Conservation (phyloP, 2,329 filamentous ascomycete species). For the Colletotrichum paranaense region DNA sequence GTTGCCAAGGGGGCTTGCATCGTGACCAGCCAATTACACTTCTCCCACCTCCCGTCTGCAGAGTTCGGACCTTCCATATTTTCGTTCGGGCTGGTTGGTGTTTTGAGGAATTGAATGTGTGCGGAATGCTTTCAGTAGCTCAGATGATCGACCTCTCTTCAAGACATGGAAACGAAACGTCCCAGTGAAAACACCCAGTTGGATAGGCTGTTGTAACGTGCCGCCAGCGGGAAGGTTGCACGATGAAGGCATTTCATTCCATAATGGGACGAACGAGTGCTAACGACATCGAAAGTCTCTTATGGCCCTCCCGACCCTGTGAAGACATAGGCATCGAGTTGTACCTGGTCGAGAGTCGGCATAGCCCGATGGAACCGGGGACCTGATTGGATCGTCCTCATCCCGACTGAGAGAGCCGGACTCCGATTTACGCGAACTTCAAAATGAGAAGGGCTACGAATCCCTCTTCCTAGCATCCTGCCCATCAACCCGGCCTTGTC, state of each 20-base stretch:
- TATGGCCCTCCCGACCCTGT: not conserved
- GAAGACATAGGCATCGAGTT: constrained; percentile 14
- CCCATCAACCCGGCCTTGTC: not conserved
- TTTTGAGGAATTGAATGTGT: not conserved
- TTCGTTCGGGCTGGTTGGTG: not conserved
- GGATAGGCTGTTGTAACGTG: not conserved
- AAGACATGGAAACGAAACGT: constrained; percentile 7
- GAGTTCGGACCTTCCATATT: not conserved
- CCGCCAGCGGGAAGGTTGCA: not conserved
- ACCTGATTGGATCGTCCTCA: not conserved
- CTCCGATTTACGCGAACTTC: constrained; percentile 12
- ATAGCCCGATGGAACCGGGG: constrained; percentile 8
- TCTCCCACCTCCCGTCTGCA: constrained; percentile 12
- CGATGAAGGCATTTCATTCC: not conserved
- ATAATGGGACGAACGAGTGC: constrained; percentile 29
- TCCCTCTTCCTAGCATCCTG: not conserved
- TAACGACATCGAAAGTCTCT: not conserved
- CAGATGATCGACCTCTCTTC: not conserved
- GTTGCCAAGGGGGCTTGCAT: constrained; percentile 29
- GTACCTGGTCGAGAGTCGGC: constrained; percentile 9
- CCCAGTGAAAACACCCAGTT: not conserved
- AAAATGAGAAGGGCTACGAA: not conserved
- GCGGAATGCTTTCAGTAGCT: not conserved
- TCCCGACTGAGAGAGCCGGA: constrained; percentile 1
- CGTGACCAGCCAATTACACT: constrained; percentile 11